Percentiles rank a stretch among this genome's conserved stretches.
phyloP scores from a whole-genome alignment of 2,329 filamentous ascomycete genomes.

The Trichoderma pleuroti region DNA sequence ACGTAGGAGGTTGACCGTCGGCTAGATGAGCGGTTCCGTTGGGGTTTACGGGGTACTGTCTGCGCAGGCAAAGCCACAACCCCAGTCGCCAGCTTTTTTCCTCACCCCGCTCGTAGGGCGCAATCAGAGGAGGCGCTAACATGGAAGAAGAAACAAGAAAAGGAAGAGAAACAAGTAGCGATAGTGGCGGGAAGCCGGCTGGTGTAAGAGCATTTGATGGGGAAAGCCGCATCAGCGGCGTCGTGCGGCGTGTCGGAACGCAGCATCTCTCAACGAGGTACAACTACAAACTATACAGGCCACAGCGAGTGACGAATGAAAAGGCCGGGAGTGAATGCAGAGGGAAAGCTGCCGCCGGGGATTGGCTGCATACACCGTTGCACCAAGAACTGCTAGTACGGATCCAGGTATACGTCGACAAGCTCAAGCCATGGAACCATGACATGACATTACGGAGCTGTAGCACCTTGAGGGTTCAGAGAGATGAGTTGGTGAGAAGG shows the following conservation, averaged over 20 bases:
- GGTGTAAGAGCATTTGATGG: neutral
- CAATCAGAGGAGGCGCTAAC: neutral
- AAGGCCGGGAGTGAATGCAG: neutral
- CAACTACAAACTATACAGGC: neutral
- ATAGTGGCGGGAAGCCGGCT: slow-evolving; percentile 1
- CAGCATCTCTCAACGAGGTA: slow-evolving; percentile 1
- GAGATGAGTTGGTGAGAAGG: neutral
- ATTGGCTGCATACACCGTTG: neutral
- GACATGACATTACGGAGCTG: neutral
- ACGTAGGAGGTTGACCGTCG: neutral
- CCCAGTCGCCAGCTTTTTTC: neutral
- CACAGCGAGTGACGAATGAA: neutral
- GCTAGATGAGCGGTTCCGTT: neutral
- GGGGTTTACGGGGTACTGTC: neutral
- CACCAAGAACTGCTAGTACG: neutral
- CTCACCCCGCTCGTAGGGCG: neutral
- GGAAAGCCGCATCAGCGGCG: slow-evolving; percentile 5
- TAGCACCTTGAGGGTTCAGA: slow-evolving; percentile 1
- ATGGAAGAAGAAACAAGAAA: neutral
- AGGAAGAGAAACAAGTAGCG: neutral
- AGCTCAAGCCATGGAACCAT: neutral
- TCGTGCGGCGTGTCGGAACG: slow-evolving; percentile 6
- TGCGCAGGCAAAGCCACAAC: neutral
- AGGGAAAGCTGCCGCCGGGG: neutral
- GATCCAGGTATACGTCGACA: neutral